Percentiles rank a stretch among this genome's conserved stretches.
Evolutionary conservation across 129 eudicot genomes (phyloP).

Genomic region (Logfia minima): DNA sequence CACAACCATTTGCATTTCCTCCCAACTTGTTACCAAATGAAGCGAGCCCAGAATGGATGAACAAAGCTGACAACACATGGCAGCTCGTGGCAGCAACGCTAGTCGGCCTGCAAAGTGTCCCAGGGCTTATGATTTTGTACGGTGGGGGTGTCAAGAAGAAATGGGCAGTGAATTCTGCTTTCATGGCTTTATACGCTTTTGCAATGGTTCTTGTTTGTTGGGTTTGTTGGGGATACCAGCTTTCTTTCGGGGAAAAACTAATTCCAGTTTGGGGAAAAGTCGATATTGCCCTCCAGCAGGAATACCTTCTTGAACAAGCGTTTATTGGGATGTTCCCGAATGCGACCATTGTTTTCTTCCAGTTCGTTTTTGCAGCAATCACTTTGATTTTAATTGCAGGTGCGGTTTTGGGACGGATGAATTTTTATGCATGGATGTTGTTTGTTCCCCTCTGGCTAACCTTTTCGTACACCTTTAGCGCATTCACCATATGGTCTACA

Average conservation of each 20-base stretch:
- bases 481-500: conserved; percentile 60
- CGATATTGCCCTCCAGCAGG: conserved; percentile 40
- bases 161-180: conserved; percentile 71
- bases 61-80: conserved; percentile 75
- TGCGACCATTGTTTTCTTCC: conserved; percentile 61
- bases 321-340: conserved; percentile 58
- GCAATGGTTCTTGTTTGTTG: conserved; percentile 67
- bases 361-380: conserved; percentile 60
- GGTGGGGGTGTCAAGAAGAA: conserved; percentile 65
- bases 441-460: conserved; percentile 74
- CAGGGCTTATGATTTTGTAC: conserved; percentile 57
- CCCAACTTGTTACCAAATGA: conserved; percentile 51
- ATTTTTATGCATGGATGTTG: conserved; percentile 63
- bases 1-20: conserved; percentile 39
- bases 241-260: conserved; percentile 58
- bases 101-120: conserved; percentile 60
- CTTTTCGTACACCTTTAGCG: conserved; percentile 60
- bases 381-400: conserved; percentile 56
- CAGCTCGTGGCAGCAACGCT: conserved; percentile 66
- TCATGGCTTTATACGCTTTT: conserved; percentile 69
- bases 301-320: conserved; percentile 49
- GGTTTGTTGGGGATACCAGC: conserved; percentile 73
- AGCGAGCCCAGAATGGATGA: conserved; percentile 66
- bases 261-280: conserved; percentile 54
- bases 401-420: conserved; percentile 69